These are phyloP conservation scores for Fusarium paranaense DNA, from an alignment of 2,329 filamentous ascomycete species.

Conservation along the genomic window DNA sequence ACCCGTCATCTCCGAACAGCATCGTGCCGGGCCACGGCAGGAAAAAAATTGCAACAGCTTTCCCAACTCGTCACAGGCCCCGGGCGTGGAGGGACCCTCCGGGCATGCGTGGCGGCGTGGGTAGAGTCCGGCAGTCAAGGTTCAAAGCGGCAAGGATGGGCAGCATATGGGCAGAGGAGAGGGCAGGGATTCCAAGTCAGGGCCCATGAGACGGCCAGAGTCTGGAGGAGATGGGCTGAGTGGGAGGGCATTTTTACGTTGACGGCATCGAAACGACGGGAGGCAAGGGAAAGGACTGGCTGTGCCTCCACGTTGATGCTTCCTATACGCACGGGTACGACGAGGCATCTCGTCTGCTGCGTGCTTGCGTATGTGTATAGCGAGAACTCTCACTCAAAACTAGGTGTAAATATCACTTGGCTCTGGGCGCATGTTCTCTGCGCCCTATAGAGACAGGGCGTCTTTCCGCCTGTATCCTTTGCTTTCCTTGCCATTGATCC, in stretches of 20 bases:
- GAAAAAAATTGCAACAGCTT: constrained; percentile 13
- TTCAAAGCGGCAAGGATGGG: constrained; percentile 24
- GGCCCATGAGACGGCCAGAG: neutral
- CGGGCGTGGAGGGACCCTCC: constrained; percentile 24
- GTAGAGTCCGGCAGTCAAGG: constrained; percentile 19
- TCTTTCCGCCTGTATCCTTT: neutral
- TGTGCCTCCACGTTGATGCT: neutral
- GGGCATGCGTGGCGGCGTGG: constrained; percentile 32
- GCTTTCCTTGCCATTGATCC: neutral
- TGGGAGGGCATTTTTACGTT: neutral
- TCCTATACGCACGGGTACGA: constrained; percentile 7
- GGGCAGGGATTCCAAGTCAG: constrained; percentile 3
- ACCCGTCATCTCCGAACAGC: constrained; percentile 42
- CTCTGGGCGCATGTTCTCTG: neutral
- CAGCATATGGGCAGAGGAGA: constrained; percentile 19
- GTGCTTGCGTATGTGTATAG: neutral
- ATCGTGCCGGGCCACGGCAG: constrained; percentile 31
- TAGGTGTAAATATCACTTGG: constrained; percentile 7
- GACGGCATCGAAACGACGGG: neutral
- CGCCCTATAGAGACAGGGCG: neutral
- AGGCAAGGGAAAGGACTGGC: neutral
- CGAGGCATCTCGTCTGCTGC: neutral
- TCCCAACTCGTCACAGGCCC: constrained; percentile 19
- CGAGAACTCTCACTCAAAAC: neutral
- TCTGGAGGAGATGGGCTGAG: neutral